Evolutionary conservation across 2,329 filamentous ascomycete species (phyloP), one percentile per base, ranked within the genome.

Genomic region (Hypoxylon sp.): DNA sequence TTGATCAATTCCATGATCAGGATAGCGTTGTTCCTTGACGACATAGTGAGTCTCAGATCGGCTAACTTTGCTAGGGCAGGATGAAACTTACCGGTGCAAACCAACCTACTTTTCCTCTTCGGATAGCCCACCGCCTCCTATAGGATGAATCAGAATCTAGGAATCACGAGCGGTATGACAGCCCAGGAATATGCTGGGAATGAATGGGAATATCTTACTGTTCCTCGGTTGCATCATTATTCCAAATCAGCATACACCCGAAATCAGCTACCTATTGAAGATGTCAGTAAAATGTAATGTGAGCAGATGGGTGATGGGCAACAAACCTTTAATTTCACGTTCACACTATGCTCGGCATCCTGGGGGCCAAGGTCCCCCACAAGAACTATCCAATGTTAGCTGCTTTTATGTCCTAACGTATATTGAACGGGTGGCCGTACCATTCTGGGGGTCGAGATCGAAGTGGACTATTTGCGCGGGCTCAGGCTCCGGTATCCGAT

Each of bases 371-470:
- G n/a, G 3, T 61, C 37, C 2, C 56, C 64, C 0, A 53, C 5
- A 35, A 69, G 51, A 20, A 69, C 67, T 69, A 11, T 14, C 40
- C 7, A 27, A 14, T 25, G 27, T 69, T 49, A 69, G 51, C 22
- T 14, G 35, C 11, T 7, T 35, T 13, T 11, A 13, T 5, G 6
- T 17, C 11, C 22, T 20, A 37, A 2, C 27, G 20, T 14, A 5
- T 35, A n/a, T 11, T 25, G 6, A 11, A 31, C 2, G n/a, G 33
- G n/a, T 10, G 1, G 14, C 8, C 40, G 11, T 42, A 70, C 68
- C 35, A 40, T 70, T 68, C 11, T 31, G 17, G 30, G 49, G 33
- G 14, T 70, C 64, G 22, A 70, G 58, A 14, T 70, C 64, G 25
- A 64, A 58, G 20, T 70, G 68, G 51, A 70, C 40, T 14, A 59